Base-by-base conservation (phyloP, 202 grass and related monocot species). In the Digitaria exilis region DNA sequence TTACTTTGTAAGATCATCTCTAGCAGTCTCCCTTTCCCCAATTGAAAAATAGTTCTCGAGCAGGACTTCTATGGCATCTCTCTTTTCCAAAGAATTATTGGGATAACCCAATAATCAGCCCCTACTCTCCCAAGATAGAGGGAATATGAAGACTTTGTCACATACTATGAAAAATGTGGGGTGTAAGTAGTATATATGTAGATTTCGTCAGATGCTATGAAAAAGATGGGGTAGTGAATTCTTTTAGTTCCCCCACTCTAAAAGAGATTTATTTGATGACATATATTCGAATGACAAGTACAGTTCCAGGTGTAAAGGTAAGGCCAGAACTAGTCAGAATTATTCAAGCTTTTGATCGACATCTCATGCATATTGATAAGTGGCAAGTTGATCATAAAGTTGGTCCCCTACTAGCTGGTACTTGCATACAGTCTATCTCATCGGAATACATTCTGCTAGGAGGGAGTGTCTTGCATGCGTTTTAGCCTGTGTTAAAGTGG, bases 311-410 rank as follows among this genome's bases (percentile, higher is more conserved):
- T 80, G 68, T 74, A 84, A 84, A 80, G 59, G 25, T 44, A 5
- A 31, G 52, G 61, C 31, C 61, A 80, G 32, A 71, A 42, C 25
- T 32, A 49, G 63, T 37, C 63, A 46, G 77, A 85, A 76, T 69
- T 63, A 85, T 46, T 55, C 26, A 81, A 71, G 63, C 63, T 85
- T 85, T 89, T 64, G 55, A 63, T 62, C 37, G 63, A 85, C 82
- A 89, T 71, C 32, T 70, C 82, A 85, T 48, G 70, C 77, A 17
- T 46, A 65, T 31, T 80, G 54, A 35, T 29, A 32, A 73, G 34
- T 41, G 25, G 17, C 69, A 70, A 77, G 65, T 43, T 72, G 60
- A 78, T 78, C 15, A 48, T 55, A 83, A 65, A 52, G 35, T 60
- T 72, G 73, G 73, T 57, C 56, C 65, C 34, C 46, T 45, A 35